Conservation (phyloP, 495 filamentous ascomycete genomes). For the Hyphodiscus hymeniophilus region DNA sequence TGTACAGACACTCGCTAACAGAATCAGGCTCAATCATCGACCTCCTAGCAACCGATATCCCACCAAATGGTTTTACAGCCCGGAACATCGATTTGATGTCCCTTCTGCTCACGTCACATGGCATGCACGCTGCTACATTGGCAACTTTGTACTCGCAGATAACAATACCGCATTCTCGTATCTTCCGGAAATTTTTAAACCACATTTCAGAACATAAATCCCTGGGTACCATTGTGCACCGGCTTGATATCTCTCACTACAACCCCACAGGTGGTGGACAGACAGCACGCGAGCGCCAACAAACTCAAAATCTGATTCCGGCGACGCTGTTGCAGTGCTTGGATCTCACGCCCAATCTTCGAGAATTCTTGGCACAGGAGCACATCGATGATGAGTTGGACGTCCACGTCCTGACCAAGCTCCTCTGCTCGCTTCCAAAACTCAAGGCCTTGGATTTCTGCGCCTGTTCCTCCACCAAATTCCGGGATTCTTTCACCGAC, state of each 20-base stretch:
- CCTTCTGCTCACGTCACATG: constrained; percentile 66
- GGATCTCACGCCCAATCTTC: constrained; percentile 65
- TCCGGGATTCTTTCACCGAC: constrained; percentile 36
- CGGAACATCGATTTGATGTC: constrained; percentile 79
- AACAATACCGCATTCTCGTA: constrained; percentile 78
- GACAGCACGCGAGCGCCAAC: constrained; percentile 68
- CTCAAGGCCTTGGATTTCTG: constrained; percentile 71
- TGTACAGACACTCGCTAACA: constrained; percentile 14
- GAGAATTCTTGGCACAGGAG: constrained; percentile 77
- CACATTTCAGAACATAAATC: constrained; percentile 61
- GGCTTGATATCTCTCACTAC: constrained; percentile 84
- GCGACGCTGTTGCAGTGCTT: constrained; percentile 69
- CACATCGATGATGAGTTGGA: constrained; percentile 75
- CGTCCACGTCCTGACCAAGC: constrained; percentile 56
- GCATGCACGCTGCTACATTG: constrained; percentile 67
- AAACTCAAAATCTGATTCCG: constrained; percentile 75
- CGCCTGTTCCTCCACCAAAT: constrained; percentile 62
- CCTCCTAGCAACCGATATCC: constrained; percentile 64
- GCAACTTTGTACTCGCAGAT: constrained; percentile 74
- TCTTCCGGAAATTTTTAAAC: constrained; percentile 77
- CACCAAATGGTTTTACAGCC: constrained; percentile 66
- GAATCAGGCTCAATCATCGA: constrained; percentile 65
- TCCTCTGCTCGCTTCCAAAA: constrained; percentile 64
- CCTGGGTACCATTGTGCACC: constrained; percentile 69
- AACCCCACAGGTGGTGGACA: constrained; percentile 75